These are phyloP conservation scores for Microthlaspi erraticum DNA, from an alignment of 345 rosid genomes.

Conservation along the genomic window DNA sequence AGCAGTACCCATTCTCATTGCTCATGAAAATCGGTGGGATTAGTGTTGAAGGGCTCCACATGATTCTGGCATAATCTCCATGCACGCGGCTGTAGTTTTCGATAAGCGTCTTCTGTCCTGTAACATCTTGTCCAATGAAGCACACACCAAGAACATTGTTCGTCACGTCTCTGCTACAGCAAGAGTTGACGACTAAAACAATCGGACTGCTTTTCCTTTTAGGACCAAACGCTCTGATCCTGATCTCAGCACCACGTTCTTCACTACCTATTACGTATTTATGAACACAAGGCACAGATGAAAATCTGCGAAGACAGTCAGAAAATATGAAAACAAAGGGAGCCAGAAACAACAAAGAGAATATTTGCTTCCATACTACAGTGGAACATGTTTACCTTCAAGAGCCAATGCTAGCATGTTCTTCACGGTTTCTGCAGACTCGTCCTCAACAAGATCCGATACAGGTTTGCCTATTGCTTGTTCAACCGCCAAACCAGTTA, in stretches of 20 bases:
- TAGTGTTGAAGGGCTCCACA: slow-evolving; percentile 68
- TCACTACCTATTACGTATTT: slow-evolving; percentile 63
- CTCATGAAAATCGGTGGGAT: slow-evolving; percentile 87
- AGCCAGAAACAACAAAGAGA: slow-evolving; percentile 11
- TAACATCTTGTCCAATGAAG: slow-evolving; percentile 83
- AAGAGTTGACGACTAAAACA: slow-evolving; percentile 67
- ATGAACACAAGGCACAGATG: slow-evolving; percentile 46
- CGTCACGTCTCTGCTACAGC: slow-evolving; percentile 67
- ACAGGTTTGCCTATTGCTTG: slow-evolving; percentile 73
- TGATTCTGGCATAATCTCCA: slow-evolving; percentile 75
- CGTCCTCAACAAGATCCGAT: slow-evolving; percentile 58
- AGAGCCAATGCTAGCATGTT: slow-evolving; percentile 59
- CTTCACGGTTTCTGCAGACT: slow-evolving; percentile 49
- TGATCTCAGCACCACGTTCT: slow-evolving; percentile 70
- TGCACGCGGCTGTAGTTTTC: slow-evolving; percentile 66
- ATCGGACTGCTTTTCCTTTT: slow-evolving; percentile 59
- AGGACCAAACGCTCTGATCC: slow-evolving; percentile 59
- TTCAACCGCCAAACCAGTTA: slow-evolving; percentile 72
- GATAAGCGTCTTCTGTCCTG: slow-evolving; percentile 58
- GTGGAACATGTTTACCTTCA: slow-evolving; percentile 52
- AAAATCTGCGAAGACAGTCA: slow-evolving; percentile 33
- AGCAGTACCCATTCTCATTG: slow-evolving; percentile 69
- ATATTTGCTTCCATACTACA: slow-evolving; percentile 13
- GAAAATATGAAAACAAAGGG: slow-evolving; percentile 26
- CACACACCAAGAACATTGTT: slow-evolving; percentile 74